Evolutionary conservation across 225 moss, liverwort and hornwort genomes (phyloP), one percentile per base, ranked within the genome.

Genomic region (Rhytidiadelphus loreus): DNA sequence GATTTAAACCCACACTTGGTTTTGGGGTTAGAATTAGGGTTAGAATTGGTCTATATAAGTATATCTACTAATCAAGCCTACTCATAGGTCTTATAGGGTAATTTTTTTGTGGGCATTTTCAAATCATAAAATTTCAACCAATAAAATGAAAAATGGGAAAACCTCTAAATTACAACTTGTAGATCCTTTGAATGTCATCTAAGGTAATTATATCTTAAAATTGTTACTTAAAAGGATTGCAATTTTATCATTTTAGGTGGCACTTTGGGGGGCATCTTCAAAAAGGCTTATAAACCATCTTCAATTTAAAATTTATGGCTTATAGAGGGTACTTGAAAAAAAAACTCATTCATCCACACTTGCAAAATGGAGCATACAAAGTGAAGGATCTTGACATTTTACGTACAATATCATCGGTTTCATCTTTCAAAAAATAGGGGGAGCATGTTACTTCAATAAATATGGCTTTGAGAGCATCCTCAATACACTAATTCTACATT

Each of bases 21-120:
- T 29, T 44, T 3, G 18, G 3, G 1, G 6, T 46, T 29, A 16
- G 6, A 0, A 7, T 71, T 43, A 43, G 20, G 11, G 3, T 35
- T 37, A 19, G 6, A 3, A 22, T 13, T 39, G 23, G n/a, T 39
- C 7, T 46, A 4, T 46, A 30, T 2, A 46, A 30, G 30, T 2
- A 73, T 48, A 30, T 19, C 7, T 19, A 46, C 2, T 30, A 73
- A 11, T 46, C 19, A 30, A 73, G 18, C 2, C 19, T 30, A 30
- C 2, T 30, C 0, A 0, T 18, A 30, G 24, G 4, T 2, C 4
- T 17, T 30, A 4, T 1, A 73, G 0, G 7, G 0, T 11, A 48
- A 11, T 18, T 46, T 30, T 30, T 10, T 46, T 30, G 11, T 18
- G 10, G 11, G 4, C 6, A 29, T 17, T 29, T 46, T 46, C 18